Evolutionary conservation across 345 rosid species (phyloP), one percentile per base, ranked within the genome.

Genomic region (Pistacia atlantica): DNA sequence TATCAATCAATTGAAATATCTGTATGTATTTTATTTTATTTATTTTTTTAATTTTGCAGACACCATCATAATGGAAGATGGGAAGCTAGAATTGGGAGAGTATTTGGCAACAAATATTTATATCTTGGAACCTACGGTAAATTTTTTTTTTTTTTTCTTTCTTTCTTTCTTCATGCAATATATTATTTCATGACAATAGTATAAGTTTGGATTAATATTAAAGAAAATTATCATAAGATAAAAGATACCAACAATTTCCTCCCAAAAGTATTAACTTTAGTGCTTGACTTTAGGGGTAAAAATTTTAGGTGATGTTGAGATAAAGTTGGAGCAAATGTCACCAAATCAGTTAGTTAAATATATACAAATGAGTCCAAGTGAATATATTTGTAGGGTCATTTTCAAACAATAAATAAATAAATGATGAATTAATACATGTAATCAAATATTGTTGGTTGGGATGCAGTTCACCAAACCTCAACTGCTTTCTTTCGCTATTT

Each of bases 41-140:
- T 0, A 25, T 20, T 72, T 65, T 54, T 35, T 8, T 18, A 16
- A 28, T 28, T 56, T 51, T 38, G 54, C 86, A 90, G 92, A 74
- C 95, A 90, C 81, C 92, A 91, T 69, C 95, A 91, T 51, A 91
- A 89, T 79, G 95, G 95, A 12, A 91, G 95, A 84, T 91, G 95
- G 92, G 95, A 91, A 71, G 95, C 95, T 65, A 83, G 92, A 59
- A 91, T 91, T 70, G 92, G 95, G 1, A 82, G 95, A 70, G 95
- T 91, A n/a, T 89, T 87, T 67, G 95, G 92, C 55, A 91, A 91
- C 88, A 91, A 91, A 54, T 91, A 91, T 56, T 91, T 91, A 2
- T 91, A 91, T 70, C 95, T 91, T 20, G 92, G 92, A 48, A 91
- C 95, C 18, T 91, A 86, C 1, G 95, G 95, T 91, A 87, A 57